These are phyloP conservation scores for Dioscorea zingiberensis DNA, from an alignment of 106 monocot species.

Conservation along the genomic window DNA sequence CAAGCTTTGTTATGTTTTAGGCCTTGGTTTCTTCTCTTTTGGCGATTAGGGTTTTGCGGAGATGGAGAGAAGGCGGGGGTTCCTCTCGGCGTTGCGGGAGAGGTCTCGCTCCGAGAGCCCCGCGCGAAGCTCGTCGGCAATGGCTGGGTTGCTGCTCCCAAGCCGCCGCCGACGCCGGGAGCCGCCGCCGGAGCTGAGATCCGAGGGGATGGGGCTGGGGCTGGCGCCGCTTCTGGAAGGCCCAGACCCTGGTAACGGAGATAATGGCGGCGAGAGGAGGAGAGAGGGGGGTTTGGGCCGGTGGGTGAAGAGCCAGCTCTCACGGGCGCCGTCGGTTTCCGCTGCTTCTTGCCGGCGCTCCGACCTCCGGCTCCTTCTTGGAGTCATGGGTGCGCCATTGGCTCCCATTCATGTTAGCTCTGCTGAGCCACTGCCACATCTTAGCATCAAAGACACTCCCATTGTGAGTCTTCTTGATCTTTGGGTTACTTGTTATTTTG, in stretches of 20 bases:
- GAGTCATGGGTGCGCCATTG: constrained; percentile 68
- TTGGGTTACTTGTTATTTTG: too few relatives aligned
- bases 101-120: constrained; percentile 24
- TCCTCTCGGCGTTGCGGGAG: constrained; percentile 37
- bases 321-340: constrained; percentile 30
- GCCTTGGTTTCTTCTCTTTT: not conserved
- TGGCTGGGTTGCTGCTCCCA: constrained; percentile 31
- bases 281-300: constrained; percentile 32
- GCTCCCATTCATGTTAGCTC: constrained; percentile 52
- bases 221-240: constrained; percentile 55
- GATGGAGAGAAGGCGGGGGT: constrained; percentile 40
- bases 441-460: constrained; percentile 82
- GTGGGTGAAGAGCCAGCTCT: constrained; percentile 39
- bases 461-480: constrained; percentile 28
- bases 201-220: constrained; percentile 21
- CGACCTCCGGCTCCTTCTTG: constrained; percentile 55
- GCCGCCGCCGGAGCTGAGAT: constrained; percentile 17
- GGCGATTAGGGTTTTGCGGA: not conserved
- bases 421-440: constrained; percentile 56
- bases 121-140: constrained; percentile 22
- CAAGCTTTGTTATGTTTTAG: too few relatives aligned
- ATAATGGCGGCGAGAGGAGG: constrained; percentile 17
- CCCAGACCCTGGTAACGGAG: constrained; percentile 26
- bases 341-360: constrained; percentile 25
- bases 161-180: constrained; percentile 1